Evolutionary conservation across 2,329 filamentous ascomycete genomes (phyloP), one percentile per base, ranked within the genome.

Genomic region (Monilinia laxa): DNA sequence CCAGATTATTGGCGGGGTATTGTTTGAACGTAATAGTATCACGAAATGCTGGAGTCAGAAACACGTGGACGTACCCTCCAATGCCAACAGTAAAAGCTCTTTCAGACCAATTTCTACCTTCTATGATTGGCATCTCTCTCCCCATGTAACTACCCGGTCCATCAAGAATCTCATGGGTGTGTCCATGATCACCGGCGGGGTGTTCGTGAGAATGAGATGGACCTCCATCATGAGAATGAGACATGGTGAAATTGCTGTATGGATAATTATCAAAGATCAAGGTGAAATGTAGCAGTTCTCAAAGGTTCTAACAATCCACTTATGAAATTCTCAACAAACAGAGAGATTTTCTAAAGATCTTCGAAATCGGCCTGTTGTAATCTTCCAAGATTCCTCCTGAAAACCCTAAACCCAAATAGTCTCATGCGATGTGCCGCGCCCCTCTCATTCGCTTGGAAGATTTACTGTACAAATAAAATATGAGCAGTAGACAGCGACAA

Each of bases 61-160:
- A 49, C 40, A 73, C 74, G 31, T 35, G 31, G 31, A 35, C 31
- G 73, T 83, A 96, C 93, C 95, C 95, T 80, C 95, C 95, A 80
- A 98, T 98, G n/a, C 95, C 95, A 75, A 99, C 85, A 5, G 95
- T 98, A 76, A 97, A 99, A 18, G 93, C 93, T 67, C 95, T 85
- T 71, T 96, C 91, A 38, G 84, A 84, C 91, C 93, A 99, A 76
- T 93, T 85, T 65, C 94, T 85, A 14, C 93, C 93, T 72, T 97
- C 91, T 70, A 93, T 86, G 66, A 98, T 90, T 69, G 94, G 95
- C 91, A 96, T 93, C 81, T 98, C 95, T 20, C 95, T 89, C 62
- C 90, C 89, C 42, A 95, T 79, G 77, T 90, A 98, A 76, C 92
- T 96, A 55, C 95, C 95, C 0, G 95, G 95, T 0, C 94, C 94